Conservation (phyloP, 2,329 filamentous ascomycete species). For the Scopulariopsis brevicaulis region DNA sequence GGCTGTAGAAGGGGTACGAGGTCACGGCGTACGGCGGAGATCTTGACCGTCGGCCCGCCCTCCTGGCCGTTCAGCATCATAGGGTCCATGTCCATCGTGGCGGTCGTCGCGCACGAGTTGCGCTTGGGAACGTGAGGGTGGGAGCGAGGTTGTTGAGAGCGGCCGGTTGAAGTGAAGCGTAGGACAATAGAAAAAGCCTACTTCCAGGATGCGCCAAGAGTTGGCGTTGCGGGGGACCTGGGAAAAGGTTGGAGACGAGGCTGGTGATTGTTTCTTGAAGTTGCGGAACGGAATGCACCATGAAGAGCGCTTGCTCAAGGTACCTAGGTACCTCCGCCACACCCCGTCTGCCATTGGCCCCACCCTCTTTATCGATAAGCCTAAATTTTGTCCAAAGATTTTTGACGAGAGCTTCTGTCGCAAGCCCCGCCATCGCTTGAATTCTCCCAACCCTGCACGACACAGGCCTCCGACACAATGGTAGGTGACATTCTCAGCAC, state of each 20-base stretch:
- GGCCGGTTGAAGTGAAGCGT: not conserved
- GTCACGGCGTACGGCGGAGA: constrained; percentile 37
- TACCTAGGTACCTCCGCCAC: not conserved
- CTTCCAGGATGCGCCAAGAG: not conserved
- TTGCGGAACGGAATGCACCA: not conserved
- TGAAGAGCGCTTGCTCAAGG: not conserved
- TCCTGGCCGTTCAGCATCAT: constrained; percentile 49
- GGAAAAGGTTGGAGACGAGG: not conserved
- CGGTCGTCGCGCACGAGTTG: not conserved
- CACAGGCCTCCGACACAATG: not conserved
- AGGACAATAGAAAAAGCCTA: not conserved
- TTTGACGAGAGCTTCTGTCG: not conserved
- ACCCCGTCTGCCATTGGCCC: not conserved
- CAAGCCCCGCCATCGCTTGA: not conserved
- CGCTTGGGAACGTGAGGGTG: not conserved
- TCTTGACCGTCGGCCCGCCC: constrained; percentile 45
- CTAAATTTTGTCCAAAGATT: constrained; percentile 3
- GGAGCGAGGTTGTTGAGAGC: not conserved
- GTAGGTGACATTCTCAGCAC: not conserved
- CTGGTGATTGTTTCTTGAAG: not conserved
- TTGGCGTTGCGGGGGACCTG: not conserved
- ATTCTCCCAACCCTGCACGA: not conserved
- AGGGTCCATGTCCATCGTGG: constrained; percentile 45
- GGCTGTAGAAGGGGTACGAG: not conserved
- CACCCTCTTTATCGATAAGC: constrained; percentile 4